Conservation (phyloP, 2,329 filamentous ascomycete genomes). For the Ophiostoma sp. region DNA sequence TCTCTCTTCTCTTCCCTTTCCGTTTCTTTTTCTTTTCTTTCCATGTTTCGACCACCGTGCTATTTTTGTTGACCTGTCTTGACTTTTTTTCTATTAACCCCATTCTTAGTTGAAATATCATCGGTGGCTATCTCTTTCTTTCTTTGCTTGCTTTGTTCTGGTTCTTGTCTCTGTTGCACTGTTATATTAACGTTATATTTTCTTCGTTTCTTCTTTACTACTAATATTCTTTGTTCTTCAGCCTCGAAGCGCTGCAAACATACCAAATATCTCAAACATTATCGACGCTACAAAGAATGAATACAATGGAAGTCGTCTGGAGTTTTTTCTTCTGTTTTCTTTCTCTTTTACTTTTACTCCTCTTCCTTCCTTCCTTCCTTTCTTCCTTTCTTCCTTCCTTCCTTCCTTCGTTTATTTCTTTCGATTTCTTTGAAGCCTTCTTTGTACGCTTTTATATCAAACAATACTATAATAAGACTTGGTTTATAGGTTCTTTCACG, state of each 20-base stretch:
- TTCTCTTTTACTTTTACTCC: neutral
- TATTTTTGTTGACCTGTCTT: no score
- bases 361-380: neutral
- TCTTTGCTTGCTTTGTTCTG: no score
- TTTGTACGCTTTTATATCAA: neutral
- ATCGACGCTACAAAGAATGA: slow-evolving; percentile 4
- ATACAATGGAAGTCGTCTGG: neutral
- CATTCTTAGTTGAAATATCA: no score
- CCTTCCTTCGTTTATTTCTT: slow-evolving; percentile 4
- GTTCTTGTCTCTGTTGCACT: no score
- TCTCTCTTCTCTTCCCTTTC: neutral
- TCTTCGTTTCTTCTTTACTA: neutral
- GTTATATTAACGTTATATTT: no score
- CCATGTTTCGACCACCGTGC: neutral
- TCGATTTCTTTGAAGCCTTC: neutral
- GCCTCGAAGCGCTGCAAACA: neutral
- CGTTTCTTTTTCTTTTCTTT: neutral
- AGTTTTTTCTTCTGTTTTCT: slow-evolving; percentile 6
- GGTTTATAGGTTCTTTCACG: neutral
- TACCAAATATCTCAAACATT: neutral
- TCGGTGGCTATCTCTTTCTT: no score
- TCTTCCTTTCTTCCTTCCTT: slow-evolving; percentile 9
- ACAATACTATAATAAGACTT: neutral
- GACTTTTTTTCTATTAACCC: no score
- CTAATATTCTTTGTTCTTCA: neutral